Evolutionary conservation across 2,329 filamentous ascomycete genomes (phyloP).

Genomic region (Cladosporium sp.): DNA sequence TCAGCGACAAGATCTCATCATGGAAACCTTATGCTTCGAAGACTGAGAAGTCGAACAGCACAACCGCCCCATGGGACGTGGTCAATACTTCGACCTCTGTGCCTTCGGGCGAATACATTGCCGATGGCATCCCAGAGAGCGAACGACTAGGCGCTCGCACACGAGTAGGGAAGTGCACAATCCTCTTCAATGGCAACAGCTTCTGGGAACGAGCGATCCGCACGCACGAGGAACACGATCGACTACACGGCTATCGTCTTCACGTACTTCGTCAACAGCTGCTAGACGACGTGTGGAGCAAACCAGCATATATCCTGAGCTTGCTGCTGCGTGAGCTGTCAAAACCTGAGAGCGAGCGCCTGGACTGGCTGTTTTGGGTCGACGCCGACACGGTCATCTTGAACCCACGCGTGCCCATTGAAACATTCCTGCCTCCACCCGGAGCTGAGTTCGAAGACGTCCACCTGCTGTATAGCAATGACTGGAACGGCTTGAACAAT

Average conservation of each 20-base stretch:
- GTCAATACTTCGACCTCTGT: slow-evolving; percentile 1
- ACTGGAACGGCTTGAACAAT: slow-evolving; percentile 42
- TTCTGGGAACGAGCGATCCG: slow-evolving; percentile 40
- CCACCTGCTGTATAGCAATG: slow-evolving; percentile 36
- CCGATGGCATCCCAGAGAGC: slow-evolving; percentile 23
- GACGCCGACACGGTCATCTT: slow-evolving; percentile 44
- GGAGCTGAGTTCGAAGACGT: slow-evolving; percentile 32
- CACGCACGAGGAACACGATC: slow-evolving; percentile 39
- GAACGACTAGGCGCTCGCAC: slow-evolving; percentile 29
- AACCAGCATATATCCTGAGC: slow-evolving; percentile 41
- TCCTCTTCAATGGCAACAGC: slow-evolving; percentile 35
- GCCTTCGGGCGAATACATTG: slow-evolving; percentile 20
- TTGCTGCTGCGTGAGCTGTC: slow-evolving; percentile 36
- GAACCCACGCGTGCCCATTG: slow-evolving; percentile 39
- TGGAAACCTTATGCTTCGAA: slow-evolving; percentile 25
- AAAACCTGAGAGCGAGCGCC: slow-evolving; percentile 35
- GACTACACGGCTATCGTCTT: slow-evolving; percentile 39
- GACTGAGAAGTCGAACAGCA: slow-evolving; percentile 1
- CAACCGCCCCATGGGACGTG: not conserved
- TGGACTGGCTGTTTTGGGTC: slow-evolving; percentile 43
- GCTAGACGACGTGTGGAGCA: slow-evolving; percentile 43
- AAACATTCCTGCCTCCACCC: slow-evolving; percentile 37
- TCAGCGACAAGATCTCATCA: slow-evolving; percentile 29
- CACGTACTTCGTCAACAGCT: slow-evolving; percentile 40
- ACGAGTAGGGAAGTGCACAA: slow-evolving; percentile 37